These are phyloP conservation scores for Podila epicladia DNA, from an alignment of 192 early-diverging fungal genomes.

Conservation along the genomic window DNA sequence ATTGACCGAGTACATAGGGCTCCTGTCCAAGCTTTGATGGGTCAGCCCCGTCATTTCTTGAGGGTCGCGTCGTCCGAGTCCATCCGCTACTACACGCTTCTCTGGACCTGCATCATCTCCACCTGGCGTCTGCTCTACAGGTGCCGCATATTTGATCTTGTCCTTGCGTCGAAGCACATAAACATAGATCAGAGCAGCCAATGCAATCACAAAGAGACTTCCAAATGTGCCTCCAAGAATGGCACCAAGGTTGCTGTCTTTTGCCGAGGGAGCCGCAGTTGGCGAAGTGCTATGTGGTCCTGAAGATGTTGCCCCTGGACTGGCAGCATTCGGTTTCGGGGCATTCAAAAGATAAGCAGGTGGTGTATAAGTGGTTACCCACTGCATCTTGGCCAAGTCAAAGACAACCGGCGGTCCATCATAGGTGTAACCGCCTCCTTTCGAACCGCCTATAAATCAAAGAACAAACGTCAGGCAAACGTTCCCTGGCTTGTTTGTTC, in stretches of 20 bases:
- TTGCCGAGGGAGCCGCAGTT: background rate
- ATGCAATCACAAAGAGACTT: conserved; percentile 3
- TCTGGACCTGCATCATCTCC: background rate
- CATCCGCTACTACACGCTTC: background rate
- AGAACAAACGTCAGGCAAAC: too few species aligned
- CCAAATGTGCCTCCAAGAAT: conserved; percentile 17
- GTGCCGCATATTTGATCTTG: background rate
- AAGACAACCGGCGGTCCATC: conserved; percentile 20
- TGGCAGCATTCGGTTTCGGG: background rate
- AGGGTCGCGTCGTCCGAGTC: background rate
- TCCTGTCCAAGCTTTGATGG: background rate
- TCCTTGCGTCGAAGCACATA: background rate
- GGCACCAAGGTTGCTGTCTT: background rate
- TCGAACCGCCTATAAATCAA: conserved; percentile 2
- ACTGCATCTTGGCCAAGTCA: conserved; percentile 9
- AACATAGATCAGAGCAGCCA: background rate
- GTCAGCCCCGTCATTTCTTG: background rate
- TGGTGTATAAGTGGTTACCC: conserved; percentile 13
- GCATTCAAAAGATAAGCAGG: conserved; percentile 11
- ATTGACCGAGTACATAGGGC: background rate
- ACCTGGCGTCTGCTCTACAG: background rate
- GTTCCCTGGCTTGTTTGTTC: too few species aligned
- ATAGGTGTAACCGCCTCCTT: conserved; percentile 10
- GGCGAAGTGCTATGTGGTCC: background rate
- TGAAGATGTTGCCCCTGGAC: too few species aligned